phyloP scores from a whole-genome alignment of 2,329 filamentous ascomycete species.

The Mariannaea sp. region DNA sequence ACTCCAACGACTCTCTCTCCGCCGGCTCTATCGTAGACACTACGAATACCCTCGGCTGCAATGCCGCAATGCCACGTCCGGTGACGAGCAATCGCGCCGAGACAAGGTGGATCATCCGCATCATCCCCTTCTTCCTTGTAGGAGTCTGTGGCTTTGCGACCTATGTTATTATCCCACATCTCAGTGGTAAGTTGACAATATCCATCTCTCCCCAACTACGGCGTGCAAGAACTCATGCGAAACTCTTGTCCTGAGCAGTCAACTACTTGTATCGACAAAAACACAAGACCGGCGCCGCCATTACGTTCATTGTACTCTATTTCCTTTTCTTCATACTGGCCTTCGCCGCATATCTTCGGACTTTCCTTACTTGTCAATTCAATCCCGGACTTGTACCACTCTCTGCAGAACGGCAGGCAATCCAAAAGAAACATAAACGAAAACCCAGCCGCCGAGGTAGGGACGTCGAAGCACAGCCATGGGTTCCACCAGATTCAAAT shows the following conservation, averaged over 20 bases:
- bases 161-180: constrained; percentile 69
- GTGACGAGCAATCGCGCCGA: constrained; percentile 37
- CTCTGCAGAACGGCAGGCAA: constrained; percentile 42
- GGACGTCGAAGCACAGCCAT: constrained; percentile 39
- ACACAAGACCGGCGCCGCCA: constrained; percentile 60
- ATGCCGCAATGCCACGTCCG: constrained; percentile 42
- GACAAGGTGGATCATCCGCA: constrained; percentile 49
- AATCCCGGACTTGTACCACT: constrained; percentile 77
- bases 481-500: constrained; percentile 49
- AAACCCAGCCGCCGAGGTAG: constrained; percentile 30
- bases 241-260: constrained; percentile 48
- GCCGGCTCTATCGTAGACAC: not conserved
- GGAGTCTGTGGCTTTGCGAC: constrained; percentile 70
- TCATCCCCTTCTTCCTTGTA: constrained; percentile 72
- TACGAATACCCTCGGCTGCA: constrained; percentile 19
- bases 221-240: constrained; percentile 1
- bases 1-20: constrained; percentile 4
- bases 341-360: constrained; percentile 70
- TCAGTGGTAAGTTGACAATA: constrained; percentile 67
- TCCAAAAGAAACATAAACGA: constrained; percentile 38
- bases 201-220: not conserved
- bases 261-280: constrained; percentile 66
- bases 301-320: constrained; percentile 73
- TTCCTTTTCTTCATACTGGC: constrained; percentile 73
- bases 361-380: constrained; percentile 68